A percentile compares a stretch with the other conserved stretches of the same genome.
These are phyloP conservation scores for Zymoseptoria crescenta DNA, from an alignment of 2,329 filamentous ascomycete species.

Conservation along the genomic window DNA sequence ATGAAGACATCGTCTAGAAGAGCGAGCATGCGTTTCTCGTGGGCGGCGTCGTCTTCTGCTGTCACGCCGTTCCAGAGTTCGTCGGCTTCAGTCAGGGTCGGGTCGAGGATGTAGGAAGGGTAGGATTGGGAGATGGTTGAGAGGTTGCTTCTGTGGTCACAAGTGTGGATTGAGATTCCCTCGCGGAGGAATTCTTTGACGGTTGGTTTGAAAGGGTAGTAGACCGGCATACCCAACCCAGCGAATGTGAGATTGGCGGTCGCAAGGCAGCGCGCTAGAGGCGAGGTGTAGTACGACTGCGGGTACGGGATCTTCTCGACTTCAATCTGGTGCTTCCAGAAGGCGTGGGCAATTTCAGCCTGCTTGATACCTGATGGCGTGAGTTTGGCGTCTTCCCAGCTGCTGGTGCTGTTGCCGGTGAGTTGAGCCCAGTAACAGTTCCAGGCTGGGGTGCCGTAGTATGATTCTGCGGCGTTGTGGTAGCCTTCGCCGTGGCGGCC, in stretches of 20 bases:
- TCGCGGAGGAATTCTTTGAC: conserved; percentile 62
- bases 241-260: conserved; percentile 58
- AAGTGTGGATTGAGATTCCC: conserved; percentile 59
- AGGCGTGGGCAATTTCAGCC: conserved; percentile 51
- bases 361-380: conserved; percentile 51
- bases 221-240: conserved; percentile 45
- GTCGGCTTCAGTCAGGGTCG: conserved; percentile 52
- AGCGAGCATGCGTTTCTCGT: conserved; percentile 44
- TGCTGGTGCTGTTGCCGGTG: conserved; percentile 54
- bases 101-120: conserved; percentile 50
- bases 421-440: conserved; percentile 58
- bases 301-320: conserved; percentile 52
- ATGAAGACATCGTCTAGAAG: conserved; percentile 52
- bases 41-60: conserved; percentile 45
- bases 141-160: conserved; percentile 53
- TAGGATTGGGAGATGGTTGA: conserved; percentile 47
- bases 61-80: conserved; percentile 45
- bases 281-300: conserved; percentile 58
- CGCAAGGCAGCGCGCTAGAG: conserved; percentile 53
- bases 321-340: conserved; percentile 51
- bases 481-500: conserved; percentile 62
- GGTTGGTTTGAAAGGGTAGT: conserved; percentile 48
- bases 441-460: conserved; percentile 61
- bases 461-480: conserved; percentile 57
- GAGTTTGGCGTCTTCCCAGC: conserved; percentile 58